These are phyloP conservation scores for Canariomyces notabilis DNA, from an alignment of 2,329 filamentous ascomycete species.

Conservation along the genomic window DNA sequence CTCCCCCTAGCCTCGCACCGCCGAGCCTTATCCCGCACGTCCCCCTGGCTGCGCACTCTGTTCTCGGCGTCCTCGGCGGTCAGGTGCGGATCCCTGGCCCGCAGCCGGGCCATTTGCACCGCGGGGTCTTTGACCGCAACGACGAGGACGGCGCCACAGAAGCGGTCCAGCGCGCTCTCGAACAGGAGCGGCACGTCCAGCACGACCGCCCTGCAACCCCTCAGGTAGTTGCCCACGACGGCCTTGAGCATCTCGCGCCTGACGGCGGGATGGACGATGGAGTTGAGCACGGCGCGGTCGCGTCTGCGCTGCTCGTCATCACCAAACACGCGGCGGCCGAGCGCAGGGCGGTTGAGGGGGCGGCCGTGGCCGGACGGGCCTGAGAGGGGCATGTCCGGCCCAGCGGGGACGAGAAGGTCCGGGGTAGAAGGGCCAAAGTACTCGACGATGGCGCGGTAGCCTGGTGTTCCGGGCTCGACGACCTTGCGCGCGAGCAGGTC, in stretches of 20 bases:
- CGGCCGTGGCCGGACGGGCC: constrained; percentile 59
- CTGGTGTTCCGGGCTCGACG: constrained; percentile 83
- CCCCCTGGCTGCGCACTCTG: constrained; percentile 78
- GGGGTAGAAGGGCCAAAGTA: constrained; percentile 81
- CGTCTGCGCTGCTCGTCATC: constrained; percentile 61
- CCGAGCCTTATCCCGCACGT: constrained; percentile 77
- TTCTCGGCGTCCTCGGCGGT: constrained; percentile 83
- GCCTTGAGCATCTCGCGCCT: constrained; percentile 73
- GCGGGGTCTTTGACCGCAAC: constrained; percentile 76
- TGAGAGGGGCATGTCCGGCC: constrained; percentile 45
- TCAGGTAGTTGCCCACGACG: constrained; percentile 67
- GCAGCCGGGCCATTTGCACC: constrained; percentile 76
- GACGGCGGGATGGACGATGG: constrained; percentile 90
- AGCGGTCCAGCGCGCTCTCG: constrained; percentile 76
- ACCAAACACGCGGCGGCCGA: constrained; percentile 85
- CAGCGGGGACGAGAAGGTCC: constrained; percentile 67
- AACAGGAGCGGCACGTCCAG: constrained; percentile 90
- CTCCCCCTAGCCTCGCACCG: constrained; percentile 60
- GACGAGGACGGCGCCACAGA: constrained; percentile 81
- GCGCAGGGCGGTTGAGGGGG: constrained; percentile 77
- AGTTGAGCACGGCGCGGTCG: constrained; percentile 75
- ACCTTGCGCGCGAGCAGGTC: constrained; percentile 89
- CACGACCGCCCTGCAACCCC: constrained; percentile 81
- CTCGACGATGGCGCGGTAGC: constrained; percentile 74
- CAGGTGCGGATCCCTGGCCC: constrained; percentile 70